phyloP scores from a whole-genome alignment of 306 rosid genomes.

The Prunus dulcis region DNA sequence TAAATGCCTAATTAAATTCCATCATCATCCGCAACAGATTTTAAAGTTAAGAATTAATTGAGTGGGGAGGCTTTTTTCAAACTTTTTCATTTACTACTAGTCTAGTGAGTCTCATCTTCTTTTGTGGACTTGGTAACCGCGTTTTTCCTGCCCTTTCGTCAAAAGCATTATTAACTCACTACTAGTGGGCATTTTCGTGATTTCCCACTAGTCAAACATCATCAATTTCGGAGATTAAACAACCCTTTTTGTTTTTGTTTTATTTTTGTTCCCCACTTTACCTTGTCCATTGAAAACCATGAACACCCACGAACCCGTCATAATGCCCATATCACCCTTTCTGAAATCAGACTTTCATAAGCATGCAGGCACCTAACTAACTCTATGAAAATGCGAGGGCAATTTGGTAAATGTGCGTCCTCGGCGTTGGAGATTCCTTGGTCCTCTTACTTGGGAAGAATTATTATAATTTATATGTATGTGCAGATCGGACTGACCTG shows the following conservation, averaged over 20 bases:
- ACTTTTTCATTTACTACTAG: constrained; percentile 35
- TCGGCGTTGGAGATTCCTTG: background rate
- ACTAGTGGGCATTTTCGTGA: constrained; percentile 28
- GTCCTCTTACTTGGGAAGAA: background rate
- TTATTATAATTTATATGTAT: background rate
- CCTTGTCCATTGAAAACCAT: constrained; percentile 8
- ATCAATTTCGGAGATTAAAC: constrained; percentile 47
- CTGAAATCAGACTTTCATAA: background rate
- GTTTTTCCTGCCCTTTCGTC: constrained; percentile 29
- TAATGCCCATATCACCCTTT: background rate
- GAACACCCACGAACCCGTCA: too few species aligned
- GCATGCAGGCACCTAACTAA: background rate
- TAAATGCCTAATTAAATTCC: constrained; percentile 14
- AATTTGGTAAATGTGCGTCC: background rate
- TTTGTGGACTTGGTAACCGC: constrained; percentile 21
- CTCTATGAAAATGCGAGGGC: background rate
- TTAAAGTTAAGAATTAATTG: constrained; percentile 26
- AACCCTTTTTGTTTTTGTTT: constrained; percentile 4
- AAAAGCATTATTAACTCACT: constrained; percentile 27
- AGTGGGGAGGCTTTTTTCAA: constrained; percentile 34
- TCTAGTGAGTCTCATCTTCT: constrained; percentile 7
- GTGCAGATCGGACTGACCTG: background rate
- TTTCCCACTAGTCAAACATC: constrained; percentile 40
- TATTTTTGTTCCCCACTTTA: constrained; percentile 51
- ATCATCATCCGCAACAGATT: background rate